A percentile compares a stretch with the other conserved stretches of the same genome.
Evolutionary conservation across 2,329 filamentous ascomycete species (phyloP).

Genomic region (Aureobasidium sp.): DNA sequence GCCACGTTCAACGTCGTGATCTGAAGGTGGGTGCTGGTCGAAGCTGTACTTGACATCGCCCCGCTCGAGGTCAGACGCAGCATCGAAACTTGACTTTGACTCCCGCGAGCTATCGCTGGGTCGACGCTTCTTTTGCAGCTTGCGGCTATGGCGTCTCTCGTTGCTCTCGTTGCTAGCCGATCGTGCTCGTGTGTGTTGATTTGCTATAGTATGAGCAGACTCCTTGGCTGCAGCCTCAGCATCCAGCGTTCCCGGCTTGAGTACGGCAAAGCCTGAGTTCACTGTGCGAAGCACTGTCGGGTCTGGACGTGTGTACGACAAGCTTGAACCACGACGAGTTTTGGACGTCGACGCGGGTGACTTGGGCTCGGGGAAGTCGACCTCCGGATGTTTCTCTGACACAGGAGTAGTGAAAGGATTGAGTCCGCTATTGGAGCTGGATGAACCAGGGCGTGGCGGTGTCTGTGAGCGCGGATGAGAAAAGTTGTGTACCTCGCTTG

Average conservation of each 20-base stretch:
- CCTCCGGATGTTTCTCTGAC: conserved; percentile 6
- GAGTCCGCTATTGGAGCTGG: not conserved
- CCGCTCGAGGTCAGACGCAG: conserved; percentile 5
- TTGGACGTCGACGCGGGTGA: not conserved
- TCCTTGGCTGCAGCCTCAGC: conserved; percentile 18
- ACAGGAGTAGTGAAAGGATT: conserved; percentile 12
- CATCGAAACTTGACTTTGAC: not conserved
- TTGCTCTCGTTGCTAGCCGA: not conserved
- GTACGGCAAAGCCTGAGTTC: conserved; percentile 30
- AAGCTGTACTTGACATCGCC: conserved; percentile 9
- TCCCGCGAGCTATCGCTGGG: conserved; percentile 21
- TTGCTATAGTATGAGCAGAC: not conserved
- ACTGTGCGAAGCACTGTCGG: conserved; percentile 16
- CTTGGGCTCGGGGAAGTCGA: conserved; percentile 1
- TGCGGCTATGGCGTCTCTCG: conserved; percentile 16
- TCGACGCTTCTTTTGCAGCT: conserved; percentile 29
- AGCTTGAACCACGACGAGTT: not conserved
- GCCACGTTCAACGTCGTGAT: conserved; percentile 1
- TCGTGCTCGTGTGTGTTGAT: not conserved
- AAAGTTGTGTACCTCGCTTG: conserved; percentile 3
- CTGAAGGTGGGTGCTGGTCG: conserved; percentile 7
- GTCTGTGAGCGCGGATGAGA: conserved; percentile 5
- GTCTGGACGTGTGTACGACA: conserved; percentile 14
- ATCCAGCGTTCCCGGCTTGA: conserved; percentile 28
- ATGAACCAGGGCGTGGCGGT: conserved; percentile 3